These are phyloP conservation scores for Rubroboletus satanas DNA, from an alignment of 768 basidiomycete species.

Conservation along the genomic window DNA sequence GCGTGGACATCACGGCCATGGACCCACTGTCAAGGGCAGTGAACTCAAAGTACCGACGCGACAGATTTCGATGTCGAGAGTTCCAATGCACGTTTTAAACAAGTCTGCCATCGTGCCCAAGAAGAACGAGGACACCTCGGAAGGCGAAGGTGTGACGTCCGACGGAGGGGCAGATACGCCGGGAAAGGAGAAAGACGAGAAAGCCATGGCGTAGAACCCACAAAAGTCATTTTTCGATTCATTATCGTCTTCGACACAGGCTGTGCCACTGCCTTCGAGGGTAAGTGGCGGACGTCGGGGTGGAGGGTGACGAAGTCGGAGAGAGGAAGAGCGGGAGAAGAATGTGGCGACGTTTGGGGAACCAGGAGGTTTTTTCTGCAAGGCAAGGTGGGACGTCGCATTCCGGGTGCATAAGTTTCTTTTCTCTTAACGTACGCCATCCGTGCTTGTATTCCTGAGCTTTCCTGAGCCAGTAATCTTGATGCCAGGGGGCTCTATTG, in stretches of 20 bases:
- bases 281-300: conserved; percentile 42
- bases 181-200: conserved; percentile 35
- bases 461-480: not conserved
- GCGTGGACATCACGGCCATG: conserved; percentile 33
- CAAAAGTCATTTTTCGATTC: conserved; percentile 81
- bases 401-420: not conserved
- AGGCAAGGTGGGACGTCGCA: not conserved
- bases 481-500: not conserved
- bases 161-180: conserved; percentile 28
- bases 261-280: conserved; percentile 27
- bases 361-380: conserved; percentile 49
- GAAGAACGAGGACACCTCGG: conserved; percentile 28
- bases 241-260: conserved; percentile 46
- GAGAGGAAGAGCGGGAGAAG: conserved; percentile 80
- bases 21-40: conserved; percentile 26
- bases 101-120: conserved; percentile 53
- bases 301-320: conserved; percentile 57
- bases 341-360: conserved; percentile 89
- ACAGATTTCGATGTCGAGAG: conserved; percentile 81
- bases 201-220: conserved; percentile 71
- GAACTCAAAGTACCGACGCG: conserved; percentile 55
- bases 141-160: conserved; percentile 30
- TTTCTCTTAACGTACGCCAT: conserved; percentile 7
- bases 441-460: conserved; percentile 11
- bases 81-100: conserved; percentile 78